phyloP scores from a whole-genome alignment of 2,329 filamentous ascomycete genomes.

The Ampelomyces quisqualis region DNA sequence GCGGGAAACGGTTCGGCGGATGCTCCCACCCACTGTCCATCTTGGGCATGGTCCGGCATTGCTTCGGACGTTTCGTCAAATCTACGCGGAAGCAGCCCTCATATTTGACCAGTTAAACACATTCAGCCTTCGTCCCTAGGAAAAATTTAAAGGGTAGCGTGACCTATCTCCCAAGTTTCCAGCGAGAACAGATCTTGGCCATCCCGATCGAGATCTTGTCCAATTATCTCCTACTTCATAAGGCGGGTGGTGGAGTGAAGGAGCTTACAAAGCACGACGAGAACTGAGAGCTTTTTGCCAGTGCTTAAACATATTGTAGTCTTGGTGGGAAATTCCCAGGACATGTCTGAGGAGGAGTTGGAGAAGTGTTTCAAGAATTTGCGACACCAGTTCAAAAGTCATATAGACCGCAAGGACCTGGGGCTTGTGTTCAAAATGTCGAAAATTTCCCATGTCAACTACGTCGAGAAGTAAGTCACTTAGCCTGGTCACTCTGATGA shows the following conservation, averaged over 20 bases:
- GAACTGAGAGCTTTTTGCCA: not conserved
- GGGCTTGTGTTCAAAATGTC: too few relatives aligned
- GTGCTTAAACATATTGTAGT: not conserved
- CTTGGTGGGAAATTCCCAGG: not conserved
- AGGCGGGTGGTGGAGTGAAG: too few relatives aligned
- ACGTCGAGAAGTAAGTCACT: too few relatives aligned
- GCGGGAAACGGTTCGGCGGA: not conserved
- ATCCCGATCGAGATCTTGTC: too few relatives aligned
- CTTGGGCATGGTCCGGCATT: not conserved
- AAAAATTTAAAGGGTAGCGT: too few relatives aligned
- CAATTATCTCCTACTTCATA: too few relatives aligned
- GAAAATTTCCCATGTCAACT: too few relatives aligned
- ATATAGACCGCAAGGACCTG: too few relatives aligned
- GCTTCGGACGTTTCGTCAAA: not conserved
- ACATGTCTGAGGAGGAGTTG: not conserved
- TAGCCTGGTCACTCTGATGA: too few relatives aligned
- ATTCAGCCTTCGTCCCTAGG: not conserved
- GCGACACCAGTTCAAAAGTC: not conserved
- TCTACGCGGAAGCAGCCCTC: not conserved
- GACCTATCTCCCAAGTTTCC: too few relatives aligned
- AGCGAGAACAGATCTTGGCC: too few relatives aligned
- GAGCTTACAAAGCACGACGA: not conserved
- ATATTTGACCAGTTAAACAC: not conserved
- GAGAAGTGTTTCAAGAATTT: not conserved
- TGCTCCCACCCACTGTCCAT: not conserved